Evolutionary conservation across 148 eudicot genomes (phyloP).

Genomic region (Persicaria maculosa): DNA sequence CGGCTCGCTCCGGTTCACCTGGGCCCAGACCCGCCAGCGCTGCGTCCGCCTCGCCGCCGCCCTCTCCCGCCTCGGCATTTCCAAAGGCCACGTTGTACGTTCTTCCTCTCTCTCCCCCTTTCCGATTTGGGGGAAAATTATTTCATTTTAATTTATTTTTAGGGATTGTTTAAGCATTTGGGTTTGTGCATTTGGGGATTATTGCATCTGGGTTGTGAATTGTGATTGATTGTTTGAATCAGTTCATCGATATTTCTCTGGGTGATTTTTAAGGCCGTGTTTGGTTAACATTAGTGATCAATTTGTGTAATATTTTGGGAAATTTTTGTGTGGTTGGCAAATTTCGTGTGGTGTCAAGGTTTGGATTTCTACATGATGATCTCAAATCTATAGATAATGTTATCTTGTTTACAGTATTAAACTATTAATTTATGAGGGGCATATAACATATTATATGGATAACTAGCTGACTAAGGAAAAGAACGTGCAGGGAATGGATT

Average conservation of each 20-base stretch:
- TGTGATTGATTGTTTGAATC: background rate
- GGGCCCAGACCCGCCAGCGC: conserved; percentile 30
- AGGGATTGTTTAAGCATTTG: background rate
- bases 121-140: background rate
- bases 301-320: background rate
- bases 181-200: background rate
- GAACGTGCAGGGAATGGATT: no score
- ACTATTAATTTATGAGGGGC: no score
- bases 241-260: background rate
- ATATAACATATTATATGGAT: no score
- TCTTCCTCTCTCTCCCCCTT: background rate
- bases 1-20: conserved; percentile 25
- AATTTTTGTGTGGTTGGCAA: no score
- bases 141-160: background rate
- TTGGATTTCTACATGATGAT: no score
- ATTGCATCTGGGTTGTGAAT: background rate
- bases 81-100: conserved; percentile 34
- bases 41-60: conserved; percentile 39
- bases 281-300: background rate
- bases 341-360: no score
- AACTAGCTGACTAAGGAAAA: no score
- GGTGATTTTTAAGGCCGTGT: background rate
- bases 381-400: no score
- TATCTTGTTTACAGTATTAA: no score
- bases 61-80: conserved; percentile 33